Evolutionary conservation across 2,329 filamentous ascomycete genomes (phyloP), one percentile per base, ranked within the genome.

Genomic region (Cladosporium oxysporum): DNA sequence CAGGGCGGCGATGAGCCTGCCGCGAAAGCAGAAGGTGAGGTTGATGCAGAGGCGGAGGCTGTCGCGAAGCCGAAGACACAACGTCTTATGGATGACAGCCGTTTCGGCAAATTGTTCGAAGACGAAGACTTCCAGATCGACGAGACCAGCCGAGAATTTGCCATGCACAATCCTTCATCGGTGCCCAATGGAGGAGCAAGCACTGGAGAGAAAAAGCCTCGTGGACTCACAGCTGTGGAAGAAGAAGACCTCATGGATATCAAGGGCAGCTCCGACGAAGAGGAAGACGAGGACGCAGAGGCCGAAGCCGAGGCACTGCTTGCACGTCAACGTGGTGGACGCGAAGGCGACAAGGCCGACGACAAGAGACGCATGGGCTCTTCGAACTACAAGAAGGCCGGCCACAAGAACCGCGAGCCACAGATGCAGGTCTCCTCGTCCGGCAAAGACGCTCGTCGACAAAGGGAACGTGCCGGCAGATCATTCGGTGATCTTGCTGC

Each of bases 101-200:
- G 95, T 82, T 98, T 99, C 85, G 86, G 86, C 71, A 88, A 89
- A 71, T 81, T 99, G 68, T 99, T 98, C 81, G 90, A 97, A 75
- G 92, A 98, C 77, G 90, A 93, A 73, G 93, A 96, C 66, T 98
- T 97, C 78, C 87, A 87, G 72, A 91, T 99, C 66, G 94, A 99
- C 77, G 95, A 99, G 80, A 90, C 82, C 47, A 96, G 90, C 69
- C 85, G 88, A 73, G 94, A 98, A 77, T 99, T 96, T 83, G 87
- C 89, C 66, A 85, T 90, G 55, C 88, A 96, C 79, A 99, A 99
- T 76, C 92, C 95, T 5, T 96, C 92, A 78, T 95, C 92, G 8
- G 86, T 82, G 64, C 58, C 64, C 14, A 65, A 35, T 18, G 59
- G 23, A 37, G 72, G 69, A 61, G 72, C 66, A 53, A 66, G 74